Evolutionary conservation across 495 filamentous ascomycete genomes (phyloP), one percentile per base, ranked within the genome.

Genomic region (Penicillium lividum): DNA sequence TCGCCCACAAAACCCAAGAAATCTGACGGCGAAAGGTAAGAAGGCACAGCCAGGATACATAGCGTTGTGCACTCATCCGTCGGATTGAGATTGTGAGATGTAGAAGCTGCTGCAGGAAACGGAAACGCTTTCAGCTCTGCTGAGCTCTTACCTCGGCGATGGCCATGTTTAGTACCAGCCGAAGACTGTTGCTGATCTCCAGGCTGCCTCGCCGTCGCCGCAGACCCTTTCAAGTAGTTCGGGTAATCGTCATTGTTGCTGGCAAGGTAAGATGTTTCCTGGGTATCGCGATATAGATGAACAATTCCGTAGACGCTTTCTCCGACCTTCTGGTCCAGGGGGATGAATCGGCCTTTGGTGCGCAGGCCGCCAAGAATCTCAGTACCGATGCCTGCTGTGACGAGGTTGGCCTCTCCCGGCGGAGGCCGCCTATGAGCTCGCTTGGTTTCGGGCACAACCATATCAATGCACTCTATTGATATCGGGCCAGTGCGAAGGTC

Each of bases 1-100:
- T 97, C 90, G 1, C 94, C 94, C 34, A 97, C 85, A 64, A 94
- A 98, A 0, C 92, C 93, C 60, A 98, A 70, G 59, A 98, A 93
- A 65, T 98, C 95, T 22, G 86, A 88, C 5, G 92, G 89, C 10
- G 90, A 92, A 68, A 98, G 84, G 68, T 98, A 98, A 31, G 86
- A 92, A 3, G 94, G 94, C 10, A 98, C 95, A 9, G 95, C 93
- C 30, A 96, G 86, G 43, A 98, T 91, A 69, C 94, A 98, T 22
- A 98, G 72, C 13, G 91, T 96, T n/a, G 89, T 94, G 65, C 89
- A 92, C 42, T 91, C 86, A 40, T 87, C 82, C 38, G 85, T 83
- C 8, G 59, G 54, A 16, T 59, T 59, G 34, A 29, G 4, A 31
- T 8, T 9, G 4, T 9, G 9, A 25, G 59, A 60, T 51, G 62